Evolutionary conservation across 495 filamentous ascomycete species (phyloP).

Genomic region (Hypomontagnella monticulosa): DNA sequence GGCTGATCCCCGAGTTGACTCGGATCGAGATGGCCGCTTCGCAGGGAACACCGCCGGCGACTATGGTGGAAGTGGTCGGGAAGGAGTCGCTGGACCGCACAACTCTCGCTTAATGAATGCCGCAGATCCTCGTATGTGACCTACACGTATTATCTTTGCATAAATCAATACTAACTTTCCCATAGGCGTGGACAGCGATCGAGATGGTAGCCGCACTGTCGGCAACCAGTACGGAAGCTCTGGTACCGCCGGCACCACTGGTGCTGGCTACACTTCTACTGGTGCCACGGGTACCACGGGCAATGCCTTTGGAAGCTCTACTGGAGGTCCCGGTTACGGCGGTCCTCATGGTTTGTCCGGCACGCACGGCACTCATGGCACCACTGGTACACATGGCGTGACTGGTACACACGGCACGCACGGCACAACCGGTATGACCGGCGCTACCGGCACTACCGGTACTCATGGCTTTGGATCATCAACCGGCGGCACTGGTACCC

Average conservation of each 20-base stretch:
- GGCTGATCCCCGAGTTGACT: constrained; percentile 60
- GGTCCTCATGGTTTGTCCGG: constrained; percentile 16
- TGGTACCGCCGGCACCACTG: constrained; percentile 42
- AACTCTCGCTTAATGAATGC: constrained; percentile 53
- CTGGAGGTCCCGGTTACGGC: constrained; percentile 5
- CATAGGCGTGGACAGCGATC: constrained; percentile 53
- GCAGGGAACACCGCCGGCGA: constrained; percentile 41
- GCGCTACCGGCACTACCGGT: constrained; percentile 36
- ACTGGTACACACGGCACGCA: constrained; percentile 40
- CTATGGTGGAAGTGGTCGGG: constrained; percentile 33
- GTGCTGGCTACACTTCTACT: constrained; percentile 7
- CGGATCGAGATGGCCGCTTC: constrained; percentile 53
- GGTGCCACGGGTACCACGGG: constrained; percentile 26
- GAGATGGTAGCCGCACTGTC: constrained; percentile 52
- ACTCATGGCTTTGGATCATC: constrained; percentile 26
- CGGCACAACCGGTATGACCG: constrained; percentile 41
- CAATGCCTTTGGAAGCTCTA: not conserved
- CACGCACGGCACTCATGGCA: constrained; percentile 14
- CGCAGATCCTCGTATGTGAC: constrained; percentile 55
- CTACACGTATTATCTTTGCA: not conserved
- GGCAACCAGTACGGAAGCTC: constrained; percentile 47
- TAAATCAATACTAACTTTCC: constrained; percentile 22
- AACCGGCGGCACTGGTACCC: constrained; percentile 35
- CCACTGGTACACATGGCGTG: constrained; percentile 27
- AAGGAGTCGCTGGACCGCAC: constrained; percentile 42